Percentiles rank a stretch among this genome's conserved stretches.
Evolutionary conservation across 2,329 filamentous ascomycete species (phyloP).

Genomic region (Fusarium algeriense): DNA sequence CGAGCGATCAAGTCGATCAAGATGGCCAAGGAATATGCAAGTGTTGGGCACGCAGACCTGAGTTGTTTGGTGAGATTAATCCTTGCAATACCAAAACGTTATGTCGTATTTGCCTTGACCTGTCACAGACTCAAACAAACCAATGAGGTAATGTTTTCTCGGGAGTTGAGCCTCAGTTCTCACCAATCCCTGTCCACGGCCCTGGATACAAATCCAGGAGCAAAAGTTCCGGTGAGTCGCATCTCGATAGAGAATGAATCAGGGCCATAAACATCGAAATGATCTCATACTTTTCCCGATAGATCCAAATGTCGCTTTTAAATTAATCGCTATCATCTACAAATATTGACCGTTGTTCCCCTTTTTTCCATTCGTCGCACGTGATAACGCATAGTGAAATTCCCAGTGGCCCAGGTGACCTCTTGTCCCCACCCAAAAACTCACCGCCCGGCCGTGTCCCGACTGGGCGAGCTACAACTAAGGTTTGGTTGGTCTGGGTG

Average conservation of each 20-base stretch:
- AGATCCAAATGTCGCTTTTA: background rate
- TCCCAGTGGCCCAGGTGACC: slow-evolving; percentile 45
- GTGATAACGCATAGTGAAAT: slow-evolving; percentile 44
- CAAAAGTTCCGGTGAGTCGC: slow-evolving; percentile 23
- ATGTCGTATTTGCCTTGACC: background rate
- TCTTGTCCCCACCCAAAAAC: slow-evolving; percentile 43
- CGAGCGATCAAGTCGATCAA: background rate
- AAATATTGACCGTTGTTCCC: background rate
- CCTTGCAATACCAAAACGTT: slow-evolving; percentile 4
- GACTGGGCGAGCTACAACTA: slow-evolving; percentile 30
- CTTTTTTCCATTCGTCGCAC: slow-evolving; percentile 15
- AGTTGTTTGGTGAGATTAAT: background rate
- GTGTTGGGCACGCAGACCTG: background rate
- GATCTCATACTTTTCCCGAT: slow-evolving; percentile 15
- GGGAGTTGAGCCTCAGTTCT: slow-evolving; percentile 25
- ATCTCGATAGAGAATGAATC: background rate
- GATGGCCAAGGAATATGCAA: background rate
- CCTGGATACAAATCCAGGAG: slow-evolving; percentile 18
- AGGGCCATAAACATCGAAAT: background rate
- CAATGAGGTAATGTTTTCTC: slow-evolving; percentile 16
- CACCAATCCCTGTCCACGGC: slow-evolving; percentile 14
- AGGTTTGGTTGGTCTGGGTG: background rate
- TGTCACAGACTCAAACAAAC: slow-evolving; percentile 1
- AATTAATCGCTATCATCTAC: background rate
- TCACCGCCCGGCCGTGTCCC: slow-evolving; percentile 47